These are phyloP conservation scores for Parmelia sp. DNA, from an alignment of 495 filamentous ascomycete genomes.

Conservation along the genomic window DNA sequence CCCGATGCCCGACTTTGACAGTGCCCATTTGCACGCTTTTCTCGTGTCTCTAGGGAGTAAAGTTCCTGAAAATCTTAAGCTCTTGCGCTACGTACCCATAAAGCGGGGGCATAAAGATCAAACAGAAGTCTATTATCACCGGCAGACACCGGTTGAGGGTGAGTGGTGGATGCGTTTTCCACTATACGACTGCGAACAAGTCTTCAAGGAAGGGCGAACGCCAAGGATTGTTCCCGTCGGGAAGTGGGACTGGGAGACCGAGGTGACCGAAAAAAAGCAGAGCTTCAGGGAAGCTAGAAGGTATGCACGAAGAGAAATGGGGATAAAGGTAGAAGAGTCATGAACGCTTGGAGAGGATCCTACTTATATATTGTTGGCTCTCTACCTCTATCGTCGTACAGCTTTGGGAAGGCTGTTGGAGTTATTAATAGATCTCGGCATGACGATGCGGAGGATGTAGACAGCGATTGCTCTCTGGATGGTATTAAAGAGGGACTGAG, in stretches of 20 bases:
- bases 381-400: background rate
- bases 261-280: background rate
- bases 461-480: background rate
- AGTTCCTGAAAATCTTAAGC: background rate
- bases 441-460: background rate
- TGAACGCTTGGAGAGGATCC: too few species aligned
- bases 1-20: background rate
- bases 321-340: too few species aligned
- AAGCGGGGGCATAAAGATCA: background rate
- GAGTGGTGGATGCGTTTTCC: background rate
- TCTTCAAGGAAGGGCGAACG: background rate
- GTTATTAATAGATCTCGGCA: too few species aligned
- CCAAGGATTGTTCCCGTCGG: background rate
- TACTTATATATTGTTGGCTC: background rate
- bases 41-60: background rate
- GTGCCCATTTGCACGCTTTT: background rate
- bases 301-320: too few species aligned
- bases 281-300: background rate
- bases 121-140: background rate
- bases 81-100: background rate
- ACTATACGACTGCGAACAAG: background rate
- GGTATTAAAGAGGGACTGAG: background rate
- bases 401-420: too few species aligned
- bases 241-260: background rate
- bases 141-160: background rate